Evolutionary conservation across 116 monocot genomes (phyloP), one percentile per base, ranked within the genome.

Genomic region (Posidonia oceanica): DNA sequence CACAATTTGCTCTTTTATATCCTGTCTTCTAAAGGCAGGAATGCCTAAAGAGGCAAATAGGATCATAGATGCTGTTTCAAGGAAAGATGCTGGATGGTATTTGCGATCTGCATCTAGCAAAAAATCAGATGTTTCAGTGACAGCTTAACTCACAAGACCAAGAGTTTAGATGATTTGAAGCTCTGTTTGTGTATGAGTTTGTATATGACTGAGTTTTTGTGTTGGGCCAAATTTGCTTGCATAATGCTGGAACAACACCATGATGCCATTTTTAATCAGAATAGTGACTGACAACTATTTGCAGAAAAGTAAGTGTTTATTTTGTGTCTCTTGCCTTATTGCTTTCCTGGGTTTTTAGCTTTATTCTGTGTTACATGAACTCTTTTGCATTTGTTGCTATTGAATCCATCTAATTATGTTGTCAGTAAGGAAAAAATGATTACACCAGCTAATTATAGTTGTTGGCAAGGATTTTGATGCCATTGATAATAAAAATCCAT

Each of bases 11-110:
- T 83, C 63, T 66, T 76, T 89, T 39, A 64, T 79, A 56, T 83
- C 83, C 40, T 86, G 84, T 75, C 83, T 89, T 66, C 66, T 94
- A 11, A 94, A 89, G 75, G 87, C 89, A 73, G 94, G 87, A 44
- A 81, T 87, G 84, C 87, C 94, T 42, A 69, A 68, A 69, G 84
- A 94, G 69, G 87, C 83, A 14, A 66, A 79, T 20, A 48, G 66
- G 13, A 68, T 78, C 4, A 13, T 61, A 63, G 14, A n/a, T n/a
- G 23, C 52, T 39, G 18, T 22, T 53, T 63, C 64, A 23, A 22
- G 22, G 17, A 44, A 61, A 7, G n/a, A 5, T 14, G 14, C 54
- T 37, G 6, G 36, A 54, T 5, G 38, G 53, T 13, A 1, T 11
- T 11, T 69, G 17, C 5, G 29, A 69, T 69, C 69, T 37, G n/a